Evolutionary conservation across 2,329 filamentous ascomycete species (phyloP).

Genomic region (Cytospora piceicola): DNA sequence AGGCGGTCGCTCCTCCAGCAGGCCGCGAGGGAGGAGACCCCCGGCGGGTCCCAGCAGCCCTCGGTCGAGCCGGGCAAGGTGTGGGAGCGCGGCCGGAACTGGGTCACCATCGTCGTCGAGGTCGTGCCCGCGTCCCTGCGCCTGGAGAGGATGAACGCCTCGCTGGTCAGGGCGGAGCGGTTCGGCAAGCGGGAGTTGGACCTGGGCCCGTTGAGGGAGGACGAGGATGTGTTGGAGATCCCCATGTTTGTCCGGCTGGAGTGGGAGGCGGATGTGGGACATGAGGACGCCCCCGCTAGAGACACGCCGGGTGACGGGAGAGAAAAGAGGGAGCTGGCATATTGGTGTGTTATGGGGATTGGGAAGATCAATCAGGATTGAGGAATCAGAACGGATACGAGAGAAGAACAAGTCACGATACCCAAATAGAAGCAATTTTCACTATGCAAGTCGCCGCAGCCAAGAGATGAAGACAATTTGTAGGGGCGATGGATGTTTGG

Average conservation of each 20-base stretch:
- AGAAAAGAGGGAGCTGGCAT: conserved; percentile 87
- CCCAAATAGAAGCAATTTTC: conserved; percentile 36
- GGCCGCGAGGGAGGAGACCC: conserved; percentile 47
- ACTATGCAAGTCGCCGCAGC: not conserved
- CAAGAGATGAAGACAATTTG: not conserved
- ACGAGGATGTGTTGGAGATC: conserved; percentile 77
- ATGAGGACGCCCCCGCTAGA: conserved; percentile 58
- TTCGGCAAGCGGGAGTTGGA: conserved; percentile 46
- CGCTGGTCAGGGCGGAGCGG: conserved; percentile 29
- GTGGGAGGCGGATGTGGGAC: conserved; percentile 70
- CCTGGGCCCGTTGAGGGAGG: conserved; percentile 55
- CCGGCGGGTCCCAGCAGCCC: conserved; percentile 50
- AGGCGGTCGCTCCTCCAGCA: conserved; percentile 35
- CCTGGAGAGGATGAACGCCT: conserved; percentile 38
- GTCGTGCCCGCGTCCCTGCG: conserved; percentile 70
- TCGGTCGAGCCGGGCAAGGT: conserved; percentile 88
- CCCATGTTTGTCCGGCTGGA: conserved; percentile 92
- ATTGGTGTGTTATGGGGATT: conserved; percentile 92
- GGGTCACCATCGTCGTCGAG: conserved; percentile 92
- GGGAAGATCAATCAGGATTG: conserved; percentile 71
- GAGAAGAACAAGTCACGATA: conserved; percentile 43
- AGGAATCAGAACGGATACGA: conserved; percentile 30
- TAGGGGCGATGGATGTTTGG: conserved; percentile 8
- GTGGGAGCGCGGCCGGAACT: conserved; percentile 93
- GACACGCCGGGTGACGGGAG: conserved; percentile 59